phyloP scores from a whole-genome alignment of 306 rosid species.

The Fagus crenata region DNA sequence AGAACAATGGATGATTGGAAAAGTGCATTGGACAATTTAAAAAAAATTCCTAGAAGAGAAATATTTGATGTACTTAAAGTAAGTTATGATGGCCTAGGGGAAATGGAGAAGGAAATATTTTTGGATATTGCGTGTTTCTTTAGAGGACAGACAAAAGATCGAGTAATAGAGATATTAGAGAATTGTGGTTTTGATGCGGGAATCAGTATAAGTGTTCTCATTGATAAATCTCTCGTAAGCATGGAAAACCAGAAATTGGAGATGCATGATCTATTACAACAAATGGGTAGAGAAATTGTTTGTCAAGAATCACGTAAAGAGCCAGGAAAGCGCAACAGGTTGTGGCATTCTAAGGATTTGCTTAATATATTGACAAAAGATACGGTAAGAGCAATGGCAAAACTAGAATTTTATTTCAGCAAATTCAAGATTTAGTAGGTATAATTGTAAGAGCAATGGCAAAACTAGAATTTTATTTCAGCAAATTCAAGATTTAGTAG shows the following conservation, averaged over 20 bases:
- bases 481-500: too few relatives aligned
- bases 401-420: too few relatives aligned
- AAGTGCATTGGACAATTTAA: neutral
- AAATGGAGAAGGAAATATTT: neutral
- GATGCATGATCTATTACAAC: neutral
- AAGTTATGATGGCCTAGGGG: neutral
- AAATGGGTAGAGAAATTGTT: neutral
- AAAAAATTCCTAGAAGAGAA: neutral
- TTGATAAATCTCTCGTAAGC: conserved; percentile 11
- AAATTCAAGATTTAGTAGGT: too few relatives aligned
- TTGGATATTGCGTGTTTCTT: neutral
- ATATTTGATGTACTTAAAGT: neutral
- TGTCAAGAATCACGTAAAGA: neutral
- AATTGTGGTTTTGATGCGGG: neutral
- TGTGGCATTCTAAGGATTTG: neutral
- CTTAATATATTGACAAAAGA: neutral
- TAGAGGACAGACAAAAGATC: neutral
- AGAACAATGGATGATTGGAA: neutral
- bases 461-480: too few relatives aligned
- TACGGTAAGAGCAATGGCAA: neutral
- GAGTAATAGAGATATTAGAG: neutral
- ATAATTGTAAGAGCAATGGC: neutral
- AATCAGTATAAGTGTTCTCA: neutral
- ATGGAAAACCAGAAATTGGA: neutral
- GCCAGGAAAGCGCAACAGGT: neutral